Percentiles rank a stretch among this genome's conserved stretches.
These are phyloP conservation scores for Calonectria pseudoreteaudii DNA, from an alignment of 2,329 filamentous ascomycete genomes.

Conservation along the genomic window DNA sequence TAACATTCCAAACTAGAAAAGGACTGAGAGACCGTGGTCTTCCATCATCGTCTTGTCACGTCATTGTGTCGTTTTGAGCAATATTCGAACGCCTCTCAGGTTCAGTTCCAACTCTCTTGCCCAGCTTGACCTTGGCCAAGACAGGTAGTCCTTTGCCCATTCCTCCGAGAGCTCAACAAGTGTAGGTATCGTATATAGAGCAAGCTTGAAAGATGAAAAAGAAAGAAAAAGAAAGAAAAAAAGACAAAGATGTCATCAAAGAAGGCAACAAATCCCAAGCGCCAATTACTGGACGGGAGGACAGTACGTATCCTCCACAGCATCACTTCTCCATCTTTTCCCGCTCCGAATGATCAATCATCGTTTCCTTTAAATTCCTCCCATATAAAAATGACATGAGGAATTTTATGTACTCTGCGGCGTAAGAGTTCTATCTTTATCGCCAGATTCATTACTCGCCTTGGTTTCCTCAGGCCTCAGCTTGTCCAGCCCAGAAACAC, in stretches of 20 bases:
- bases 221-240: background rate
- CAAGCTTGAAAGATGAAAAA: constrained; percentile 6
- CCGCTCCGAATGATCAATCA: background rate
- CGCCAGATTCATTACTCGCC: constrained; percentile 42
- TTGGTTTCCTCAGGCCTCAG: constrained; percentile 50
- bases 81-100: background rate
- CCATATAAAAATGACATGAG: constrained; percentile 28
- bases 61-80: constrained; percentile 38
- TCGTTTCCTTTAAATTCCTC: constrained; percentile 7
- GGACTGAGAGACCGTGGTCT: constrained; percentile 24
- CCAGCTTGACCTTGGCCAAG: constrained; percentile 1
- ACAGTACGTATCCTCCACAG: background rate
- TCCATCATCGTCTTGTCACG: constrained; percentile 40
- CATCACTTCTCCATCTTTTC: constrained; percentile 4
- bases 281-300: constrained; percentile 8
- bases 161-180: constrained; percentile 14
- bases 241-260: constrained; percentile 9
- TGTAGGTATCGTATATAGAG: constrained; percentile 29
- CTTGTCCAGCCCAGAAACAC: constrained; percentile 57
- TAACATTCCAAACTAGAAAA: constrained; percentile 32
- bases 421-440: constrained; percentile 39
- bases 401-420: constrained; percentile 48
- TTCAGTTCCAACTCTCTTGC: background rate
- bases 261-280: constrained; percentile 8
- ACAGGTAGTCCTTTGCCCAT: constrained; percentile 6